Percentiles rank a stretch among this genome's conserved stretches.
Evolutionary conservation across 768 basidiomycete species (phyloP).

Genomic region (Tricholoma saponaceum): DNA sequence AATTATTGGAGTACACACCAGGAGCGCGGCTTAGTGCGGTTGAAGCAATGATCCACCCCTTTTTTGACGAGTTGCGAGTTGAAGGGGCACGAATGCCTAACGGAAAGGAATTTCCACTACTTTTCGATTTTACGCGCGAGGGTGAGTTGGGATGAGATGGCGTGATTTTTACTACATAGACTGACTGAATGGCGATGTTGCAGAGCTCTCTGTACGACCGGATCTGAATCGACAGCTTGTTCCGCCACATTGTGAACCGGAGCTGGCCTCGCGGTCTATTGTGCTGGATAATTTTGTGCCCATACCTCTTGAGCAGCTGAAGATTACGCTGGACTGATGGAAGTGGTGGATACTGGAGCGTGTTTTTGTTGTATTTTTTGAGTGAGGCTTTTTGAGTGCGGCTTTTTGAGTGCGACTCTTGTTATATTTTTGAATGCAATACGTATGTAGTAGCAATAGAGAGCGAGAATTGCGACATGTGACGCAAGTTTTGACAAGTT

Average conservation of each 20-base stretch:
- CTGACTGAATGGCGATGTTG: slow-evolving; percentile 1
- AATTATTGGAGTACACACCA: slow-evolving; percentile 97
- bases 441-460: slow-evolving; percentile 21
- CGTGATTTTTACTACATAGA: neutral
- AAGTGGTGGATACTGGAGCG: slow-evolving; percentile 12
- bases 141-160: slow-evolving; percentile 48
- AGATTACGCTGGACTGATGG: slow-evolving; percentile 86
- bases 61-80: slow-evolving; percentile 94
- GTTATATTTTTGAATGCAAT: slow-evolving; percentile 46
- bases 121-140: slow-evolving; percentile 26
- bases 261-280: slow-evolving; percentile 83
- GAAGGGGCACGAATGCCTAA: slow-evolving; percentile 88
- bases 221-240: slow-evolving; percentile 92
- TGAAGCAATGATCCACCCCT: slow-evolving; percentile 89
- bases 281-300: slow-evolving; percentile 90
- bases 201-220: slow-evolving; percentile 95
- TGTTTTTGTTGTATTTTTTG: slow-evolving; percentile 5
- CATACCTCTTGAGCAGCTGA: slow-evolving; percentile 94
- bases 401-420: slow-evolving; percentile 11
- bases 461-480: slow-evolving; percentile 41
- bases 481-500: slow-evolving; percentile 30
- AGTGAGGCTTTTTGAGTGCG: slow-evolving; percentile 1
- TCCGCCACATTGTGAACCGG: slow-evolving; percentile 84
- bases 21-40: slow-evolving; percentile 85
- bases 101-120: slow-evolving; percentile 1